Base-by-base conservation (phyloP, 2,329 filamentous ascomycete genomes). In the Xylaria sp. region DNA sequence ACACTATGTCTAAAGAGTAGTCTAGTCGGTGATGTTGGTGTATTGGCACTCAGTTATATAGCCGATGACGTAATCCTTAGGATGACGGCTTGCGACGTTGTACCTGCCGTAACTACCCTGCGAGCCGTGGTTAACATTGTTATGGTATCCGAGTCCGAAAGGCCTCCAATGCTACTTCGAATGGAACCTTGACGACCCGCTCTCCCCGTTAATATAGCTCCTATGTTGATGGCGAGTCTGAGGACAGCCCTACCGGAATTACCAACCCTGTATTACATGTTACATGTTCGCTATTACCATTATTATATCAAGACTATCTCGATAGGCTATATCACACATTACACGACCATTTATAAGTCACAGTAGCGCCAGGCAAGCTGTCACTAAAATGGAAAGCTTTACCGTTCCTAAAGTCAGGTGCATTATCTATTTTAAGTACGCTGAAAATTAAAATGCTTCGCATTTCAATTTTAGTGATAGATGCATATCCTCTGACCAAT, bases 31-130 rank as follows among this genome's bases (percentile, higher is more conserved):
- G 36, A 38, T 13, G 36, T 38, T 38, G 36, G 36, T 4, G 11
- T 38, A 38, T 38, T 38, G 10, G 10, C 36, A 38, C 36, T 1
- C 36, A 38, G 1, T 23, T 38, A 2, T 38, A 13, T 38, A 38
- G 36, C 49, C 17, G 28, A 54, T 54, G 49, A 54, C 49, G 49
- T 54, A 54, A 36, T 36, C n/a, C 17, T 54, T n/a, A 17, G 49
- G 33, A 10, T 54, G 28, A 40, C 38, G 38, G 38, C 38, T 40
- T 40, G 38, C 38, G 38, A 40, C 38, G 38, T 40, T 40, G 38
- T 40, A 40, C 38, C 38, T 40, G 38, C 38, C 38, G 38, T 40
- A 33, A 33, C 31, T 33, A 40, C 26, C 49, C 49, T 54, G 33
- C 33, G 31, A 54, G 13, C 49, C 46, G 46, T 5, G 17, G 26